phyloP scores from a whole-genome alignment of 148 eudicot genomes.

The Salicornia ramosissima region DNA sequence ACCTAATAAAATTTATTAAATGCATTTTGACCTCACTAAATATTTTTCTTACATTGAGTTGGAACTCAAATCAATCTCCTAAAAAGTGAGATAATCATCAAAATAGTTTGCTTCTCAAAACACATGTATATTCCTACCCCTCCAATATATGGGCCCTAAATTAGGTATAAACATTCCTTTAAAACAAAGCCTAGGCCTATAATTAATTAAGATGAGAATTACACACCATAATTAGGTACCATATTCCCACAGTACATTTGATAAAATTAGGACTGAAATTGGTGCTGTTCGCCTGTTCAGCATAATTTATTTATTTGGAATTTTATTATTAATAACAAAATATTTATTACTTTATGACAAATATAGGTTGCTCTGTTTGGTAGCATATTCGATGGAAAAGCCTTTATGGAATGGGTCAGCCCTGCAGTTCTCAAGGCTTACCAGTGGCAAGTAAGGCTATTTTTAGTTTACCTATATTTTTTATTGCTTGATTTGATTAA shows the following conservation, averaged over 20 bases:
- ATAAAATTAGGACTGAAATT: not conserved
- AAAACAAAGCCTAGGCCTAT: too few relatives aligned
- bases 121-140: not conserved
- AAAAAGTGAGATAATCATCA: too few relatives aligned
- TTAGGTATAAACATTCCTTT: constrained; percentile 7
- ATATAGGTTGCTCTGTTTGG: constrained; percentile 44
- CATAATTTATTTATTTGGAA: not conserved
- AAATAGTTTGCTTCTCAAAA: too few relatives aligned
- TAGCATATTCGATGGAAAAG: constrained; percentile 60
- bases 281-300: not conserved
- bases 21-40: too few relatives aligned
- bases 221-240: not conserved
- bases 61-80: too few relatives aligned
- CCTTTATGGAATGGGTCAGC: constrained; percentile 78
- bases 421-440: constrained; percentile 88
- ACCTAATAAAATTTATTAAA: too few relatives aligned
- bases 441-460: constrained; percentile 43
- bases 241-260: not conserved
- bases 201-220: not conserved
- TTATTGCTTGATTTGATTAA: not conserved
- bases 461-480: not conserved
- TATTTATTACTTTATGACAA: constrained; percentile 11
- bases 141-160: constrained; percentile 1
- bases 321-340: not conserved
- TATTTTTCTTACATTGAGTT: too few relatives aligned